A percentile compares a stretch with the other conserved stretches of the same genome.
phyloP scores from a whole-genome alignment of 495 filamentous ascomycete species.

The Neurospora sp. region DNA sequence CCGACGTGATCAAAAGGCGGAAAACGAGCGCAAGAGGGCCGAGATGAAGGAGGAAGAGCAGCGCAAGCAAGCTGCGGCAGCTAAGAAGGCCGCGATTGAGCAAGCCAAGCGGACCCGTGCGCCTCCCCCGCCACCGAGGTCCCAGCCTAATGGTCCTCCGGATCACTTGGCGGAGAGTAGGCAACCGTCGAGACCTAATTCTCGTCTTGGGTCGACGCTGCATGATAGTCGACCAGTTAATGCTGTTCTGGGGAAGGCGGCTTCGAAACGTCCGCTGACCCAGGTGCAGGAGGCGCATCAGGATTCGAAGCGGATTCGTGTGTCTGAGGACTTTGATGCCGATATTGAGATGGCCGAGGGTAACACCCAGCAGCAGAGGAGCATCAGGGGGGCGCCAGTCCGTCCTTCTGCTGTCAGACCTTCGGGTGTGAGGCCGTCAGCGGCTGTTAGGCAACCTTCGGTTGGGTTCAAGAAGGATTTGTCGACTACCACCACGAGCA shows the following conservation, averaged over 20 bases:
- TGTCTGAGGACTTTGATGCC: slow-evolving; percentile 46
- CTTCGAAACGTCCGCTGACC: slow-evolving; percentile 39
- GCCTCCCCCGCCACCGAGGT: slow-evolving; percentile 40
- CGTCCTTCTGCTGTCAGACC: slow-evolving; percentile 46
- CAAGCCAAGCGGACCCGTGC: slow-evolving; percentile 47
- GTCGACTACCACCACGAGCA: slow-evolving; percentile 30
- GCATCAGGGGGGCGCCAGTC: slow-evolving; percentile 70
- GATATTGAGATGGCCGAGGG: slow-evolving; percentile 29
- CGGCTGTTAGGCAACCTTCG: background rate
- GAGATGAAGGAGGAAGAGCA: slow-evolving; percentile 40
- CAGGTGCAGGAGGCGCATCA: slow-evolving; percentile 37
- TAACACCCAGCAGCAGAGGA: slow-evolving; percentile 21
- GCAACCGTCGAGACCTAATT: slow-evolving; percentile 27
- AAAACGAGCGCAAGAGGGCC: slow-evolving; percentile 64
- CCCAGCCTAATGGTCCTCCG: slow-evolving; percentile 38
- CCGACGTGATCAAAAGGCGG: slow-evolving; percentile 68
- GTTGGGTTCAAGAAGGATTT: slow-evolving; percentile 60
- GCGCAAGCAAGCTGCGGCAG: slow-evolving; percentile 25
- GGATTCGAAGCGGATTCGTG: slow-evolving; percentile 49
- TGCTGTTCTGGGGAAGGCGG: slow-evolving; percentile 31
- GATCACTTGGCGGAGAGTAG: slow-evolving; percentile 27
- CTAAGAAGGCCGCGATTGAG: slow-evolving; percentile 68
- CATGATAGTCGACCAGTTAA: slow-evolving; percentile 37
- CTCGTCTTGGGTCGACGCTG: slow-evolving; percentile 31
- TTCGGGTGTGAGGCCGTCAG: background rate